A percentile compares a stretch with the other conserved stretches of the same genome.
Evolutionary conservation across 805 yeast genomes (phyloP).

Genomic region (Komagataella phaffii): DNA sequence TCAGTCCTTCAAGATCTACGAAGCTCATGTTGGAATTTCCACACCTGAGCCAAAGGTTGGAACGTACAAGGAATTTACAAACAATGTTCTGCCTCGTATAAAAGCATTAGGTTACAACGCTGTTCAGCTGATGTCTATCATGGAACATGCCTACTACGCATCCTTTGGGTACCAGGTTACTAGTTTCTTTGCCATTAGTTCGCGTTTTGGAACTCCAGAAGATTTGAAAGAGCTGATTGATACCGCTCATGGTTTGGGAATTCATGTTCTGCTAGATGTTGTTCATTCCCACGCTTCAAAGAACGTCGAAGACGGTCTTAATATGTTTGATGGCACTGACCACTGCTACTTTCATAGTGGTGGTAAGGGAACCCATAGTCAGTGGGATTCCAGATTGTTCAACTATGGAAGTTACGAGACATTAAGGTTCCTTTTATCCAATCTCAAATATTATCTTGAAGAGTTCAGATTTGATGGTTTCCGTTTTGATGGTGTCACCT

Average conservation of each 20-base stretch:
- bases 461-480: conserved; percentile 87
- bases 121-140: conserved; percentile 91
- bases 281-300: conserved; percentile 96
- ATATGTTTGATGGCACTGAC: conserved; percentile 90
- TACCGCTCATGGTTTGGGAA: conserved; percentile 80
- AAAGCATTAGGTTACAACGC: conserved; percentile 81
- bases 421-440: conserved; percentile 70
- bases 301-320: conserved; percentile 87
- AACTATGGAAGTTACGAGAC: conserved; percentile 90
- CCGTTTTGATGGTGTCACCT: conserved; percentile 93
- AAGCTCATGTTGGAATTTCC: conserved; percentile 92
- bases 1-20: conserved; percentile 62
- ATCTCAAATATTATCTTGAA: conserved; percentile 72
- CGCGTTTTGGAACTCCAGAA: conserved; percentile 92
- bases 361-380: conserved; percentile 74
- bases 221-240: conserved; percentile 85
- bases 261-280: conserved; percentile 76
- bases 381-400: conserved; percentile 95
- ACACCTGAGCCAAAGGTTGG: conserved; percentile 82
- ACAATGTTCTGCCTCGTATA: conserved; percentile 71
- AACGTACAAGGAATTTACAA: conserved; percentile 73
- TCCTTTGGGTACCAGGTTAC: conserved; percentile 97
- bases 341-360: conserved; percentile 87
- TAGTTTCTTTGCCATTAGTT: conserved; percentile 78
- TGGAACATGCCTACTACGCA: conserved; percentile 98